phyloP scores from a whole-genome alignment of 805 yeast species.

The Metschnikowia continentalis region DNA sequence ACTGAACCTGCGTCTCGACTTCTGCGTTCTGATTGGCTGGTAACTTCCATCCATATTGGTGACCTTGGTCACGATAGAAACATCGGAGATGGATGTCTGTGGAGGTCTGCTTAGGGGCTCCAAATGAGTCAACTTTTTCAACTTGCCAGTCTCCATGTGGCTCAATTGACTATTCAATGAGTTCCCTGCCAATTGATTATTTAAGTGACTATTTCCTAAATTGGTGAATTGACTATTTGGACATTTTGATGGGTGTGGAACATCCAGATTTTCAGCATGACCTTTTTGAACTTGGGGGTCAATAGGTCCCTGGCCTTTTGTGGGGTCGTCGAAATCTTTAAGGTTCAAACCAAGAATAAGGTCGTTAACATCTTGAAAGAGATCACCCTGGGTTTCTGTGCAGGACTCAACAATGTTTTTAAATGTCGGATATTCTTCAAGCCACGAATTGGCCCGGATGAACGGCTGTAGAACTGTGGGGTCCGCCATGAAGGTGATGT shows the following conservation, averaged over 20 bases:
- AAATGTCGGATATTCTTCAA: conserved; percentile 1
- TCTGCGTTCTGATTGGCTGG: conserved; percentile 1
- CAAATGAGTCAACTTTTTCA: no score
- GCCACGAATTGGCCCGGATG: background rate
- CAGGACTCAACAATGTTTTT: background rate
- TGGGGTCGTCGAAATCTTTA: background rate
- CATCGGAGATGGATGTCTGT: conserved; percentile 25
- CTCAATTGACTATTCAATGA: background rate
- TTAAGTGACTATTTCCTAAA: no score
- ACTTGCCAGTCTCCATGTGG: no score
- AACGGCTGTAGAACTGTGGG: background rate
- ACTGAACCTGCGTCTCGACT: conserved; percentile 8
- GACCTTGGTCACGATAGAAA: conserved; percentile 30
- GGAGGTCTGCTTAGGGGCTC: conserved; percentile 26
- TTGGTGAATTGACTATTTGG: no score
- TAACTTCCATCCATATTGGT: conserved; percentile 8
- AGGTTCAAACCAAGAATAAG: background rate
- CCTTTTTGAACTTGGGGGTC: no score
- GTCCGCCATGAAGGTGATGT: background rate
- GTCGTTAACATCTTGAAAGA: background rate
- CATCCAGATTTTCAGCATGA: background rate
- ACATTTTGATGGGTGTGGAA: no score
- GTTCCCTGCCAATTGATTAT: background rate
- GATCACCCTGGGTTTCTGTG: background rate
- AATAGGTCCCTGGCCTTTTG: background rate